Base-by-base conservation (phyloP, 2,329 filamentous ascomycete species). In the Colletotrichum sidae region DNA sequence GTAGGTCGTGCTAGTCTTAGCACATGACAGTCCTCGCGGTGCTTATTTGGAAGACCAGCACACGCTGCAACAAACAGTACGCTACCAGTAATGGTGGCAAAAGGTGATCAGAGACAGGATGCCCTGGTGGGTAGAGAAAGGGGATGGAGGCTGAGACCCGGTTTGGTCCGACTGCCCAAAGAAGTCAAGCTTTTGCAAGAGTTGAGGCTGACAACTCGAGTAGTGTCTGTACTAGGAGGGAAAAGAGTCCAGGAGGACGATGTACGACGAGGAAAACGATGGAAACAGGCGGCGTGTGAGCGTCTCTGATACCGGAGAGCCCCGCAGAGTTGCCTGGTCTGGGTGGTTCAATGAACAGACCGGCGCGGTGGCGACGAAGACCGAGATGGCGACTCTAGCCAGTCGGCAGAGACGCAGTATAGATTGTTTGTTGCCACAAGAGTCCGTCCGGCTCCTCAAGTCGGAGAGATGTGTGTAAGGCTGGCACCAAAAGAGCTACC, bases 371-470 rank as follows among this genome's bases (percentile, higher is more conserved):
- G 54, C 54, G 25, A 51, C n/a, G 13, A 37, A 38, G 12, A 25
- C 10, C 39, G 5, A 3, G 10, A 2, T 25, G 25, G 25, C 25
- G 4, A 25, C 25, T 1, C 44, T 15, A 51, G 25, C 34, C 5
- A 41, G 25, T 25, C 38, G 38, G 38, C 49, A 57, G 13, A 58
- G 42, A 25, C 13, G 38, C 35, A 54, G 50, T 46, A 42, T 50
- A 59, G 60, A 60, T 55, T 37, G 45, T 25, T 25, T 25, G 25
- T 65, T 60, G 60, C 60, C 50, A 65, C 60, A 39, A 41, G 4
- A 34, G 17, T 3, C 25, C 8, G 51, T 51, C 45, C 57, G n/a
- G 52, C 12, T 1, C 1, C 39, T 11, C 52, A 35, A 39, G 13
- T 46, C 17, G 39, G 51, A 3, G 41, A 53, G 12, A 34, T 44